phyloP scores from a whole-genome alignment of 2,329 filamentous ascomycete species.

The Verticillium klebahnii region DNA sequence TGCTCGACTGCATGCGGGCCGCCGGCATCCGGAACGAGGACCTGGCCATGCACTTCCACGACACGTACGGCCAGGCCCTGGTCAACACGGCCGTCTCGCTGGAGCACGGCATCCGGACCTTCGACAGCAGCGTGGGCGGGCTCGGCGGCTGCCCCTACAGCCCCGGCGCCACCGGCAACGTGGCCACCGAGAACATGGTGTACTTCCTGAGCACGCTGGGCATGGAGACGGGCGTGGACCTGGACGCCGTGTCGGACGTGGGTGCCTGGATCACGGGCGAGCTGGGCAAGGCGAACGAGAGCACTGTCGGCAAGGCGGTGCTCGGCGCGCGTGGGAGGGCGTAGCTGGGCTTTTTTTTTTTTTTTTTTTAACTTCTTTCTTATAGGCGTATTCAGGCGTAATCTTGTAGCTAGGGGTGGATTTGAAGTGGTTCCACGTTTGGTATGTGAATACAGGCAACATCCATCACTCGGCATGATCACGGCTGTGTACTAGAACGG shows the following conservation, averaged over 20 bases:
- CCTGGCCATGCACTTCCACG: conserved; percentile 81
- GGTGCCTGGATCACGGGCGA: conserved; percentile 67
- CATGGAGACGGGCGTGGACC: conserved; percentile 67
- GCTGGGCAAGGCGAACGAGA: conserved; percentile 59
- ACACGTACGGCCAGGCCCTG: conserved; percentile 83
- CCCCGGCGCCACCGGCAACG: conserved; percentile 81
- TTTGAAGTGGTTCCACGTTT: too few species aligned
- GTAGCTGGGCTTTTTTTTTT: not conserved
- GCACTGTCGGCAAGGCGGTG: conserved; percentile 63
- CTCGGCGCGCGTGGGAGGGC: conserved; percentile 39
- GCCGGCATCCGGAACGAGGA: conserved; percentile 66
- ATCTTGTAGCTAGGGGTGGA: too few species aligned
- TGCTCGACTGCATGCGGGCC: conserved; percentile 59
- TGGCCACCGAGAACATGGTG: conserved; percentile 79
- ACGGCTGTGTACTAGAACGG: too few species aligned
- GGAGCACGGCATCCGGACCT: conserved; percentile 71
- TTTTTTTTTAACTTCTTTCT: too few species aligned
- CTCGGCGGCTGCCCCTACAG: conserved; percentile 83
- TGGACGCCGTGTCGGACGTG: conserved; percentile 62
- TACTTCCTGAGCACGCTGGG: conserved; percentile 73
- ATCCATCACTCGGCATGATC: too few species aligned
- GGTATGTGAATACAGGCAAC: too few species aligned
- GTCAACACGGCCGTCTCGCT: conserved; percentile 75
- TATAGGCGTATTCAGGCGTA: too few species aligned
- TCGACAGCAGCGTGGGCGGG: conserved; percentile 76